Percentiles rank a stretch among this genome's conserved stretches.
These are phyloP conservation scores for Cordyceps cateniannulata DNA, from an alignment of 2,329 filamentous ascomycete species.

Conservation along the genomic window DNA sequence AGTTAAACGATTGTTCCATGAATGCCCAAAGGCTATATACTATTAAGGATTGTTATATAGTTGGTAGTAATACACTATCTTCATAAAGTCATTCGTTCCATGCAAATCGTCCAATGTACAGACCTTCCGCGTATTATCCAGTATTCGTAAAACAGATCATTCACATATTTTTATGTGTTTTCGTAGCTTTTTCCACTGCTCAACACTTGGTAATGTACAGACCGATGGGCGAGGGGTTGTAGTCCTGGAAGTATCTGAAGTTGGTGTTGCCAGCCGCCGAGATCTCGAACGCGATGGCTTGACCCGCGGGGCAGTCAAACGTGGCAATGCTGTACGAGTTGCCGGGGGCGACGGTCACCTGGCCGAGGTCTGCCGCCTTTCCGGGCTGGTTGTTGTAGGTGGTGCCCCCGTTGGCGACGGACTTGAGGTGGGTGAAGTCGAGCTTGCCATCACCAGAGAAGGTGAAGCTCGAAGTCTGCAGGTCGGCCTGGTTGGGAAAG, in stretches of 20 bases:
- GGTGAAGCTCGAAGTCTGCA: constrained; percentile 53
- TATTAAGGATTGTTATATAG: constrained; percentile 13
- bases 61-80: constrained; percentile 8
- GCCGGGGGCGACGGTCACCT: constrained; percentile 41
- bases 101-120: not conserved
- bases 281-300: constrained; percentile 47
- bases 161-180: constrained; percentile 3
- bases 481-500: constrained; percentile 48
- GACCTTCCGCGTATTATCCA: too few species aligned
- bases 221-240: constrained; percentile 41
- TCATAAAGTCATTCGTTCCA: constrained; percentile 3
- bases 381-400: constrained; percentile 47
- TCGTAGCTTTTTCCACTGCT: not conserved
- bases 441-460: constrained; percentile 42
- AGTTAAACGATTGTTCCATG: too few species aligned
- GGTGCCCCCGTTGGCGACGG: constrained; percentile 39
- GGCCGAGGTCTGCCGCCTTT: constrained; percentile 36
- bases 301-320: constrained; percentile 48
- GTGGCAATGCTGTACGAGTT: constrained; percentile 46
- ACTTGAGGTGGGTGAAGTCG: constrained; percentile 43
- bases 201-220: constrained; percentile 31
- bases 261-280: constrained; percentile 39
- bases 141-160: not conserved
- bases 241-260: constrained; percentile 60
- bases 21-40: not conserved